These are phyloP conservation scores for Fraxinus albicans DNA, from an alignment of 305 asterid species.

Conservation along the genomic window DNA sequence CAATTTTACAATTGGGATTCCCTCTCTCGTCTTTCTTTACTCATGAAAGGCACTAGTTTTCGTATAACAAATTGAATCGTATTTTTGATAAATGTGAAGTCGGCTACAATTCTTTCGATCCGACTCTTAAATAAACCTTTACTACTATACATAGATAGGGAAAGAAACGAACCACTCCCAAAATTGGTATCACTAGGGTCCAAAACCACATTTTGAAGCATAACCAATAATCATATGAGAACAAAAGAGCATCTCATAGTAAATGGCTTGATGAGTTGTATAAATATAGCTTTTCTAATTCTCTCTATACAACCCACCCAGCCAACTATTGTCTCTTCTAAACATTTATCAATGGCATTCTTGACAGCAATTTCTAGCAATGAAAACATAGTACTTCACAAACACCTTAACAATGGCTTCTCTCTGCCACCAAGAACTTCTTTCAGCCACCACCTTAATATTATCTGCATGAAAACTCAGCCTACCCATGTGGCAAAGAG, in stretches of 20 bases:
- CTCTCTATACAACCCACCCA: not conserved
- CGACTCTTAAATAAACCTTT: not conserved
- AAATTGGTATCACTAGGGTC: conserved; percentile 11
- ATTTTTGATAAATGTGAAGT: not conserved
- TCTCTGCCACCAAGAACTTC: not conserved
- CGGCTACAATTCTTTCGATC: not conserved
- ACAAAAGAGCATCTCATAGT: conserved; percentile 37
- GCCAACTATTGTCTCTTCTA: not conserved
- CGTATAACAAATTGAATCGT: not conserved
- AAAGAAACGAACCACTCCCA: not conserved
- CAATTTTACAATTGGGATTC: not conserved
- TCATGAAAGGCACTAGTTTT: not conserved
- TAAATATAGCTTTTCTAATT: not conserved
- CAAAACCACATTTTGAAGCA: conserved; percentile 17
- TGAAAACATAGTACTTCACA: conserved; percentile 32
- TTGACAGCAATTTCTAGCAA: conserved; percentile 29
- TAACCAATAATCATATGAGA: not conserved
- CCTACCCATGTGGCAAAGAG: conserved; percentile 33
- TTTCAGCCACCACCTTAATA: not conserved
- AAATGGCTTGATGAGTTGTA: not conserved
- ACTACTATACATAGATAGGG: not conserved
- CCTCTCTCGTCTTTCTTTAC: not conserved
- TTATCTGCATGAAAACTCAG: conserved; percentile 29
- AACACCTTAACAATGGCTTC: conserved; percentile 9
- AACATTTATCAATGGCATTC: conserved; percentile 42